Base-by-base conservation (phyloP, 2,329 filamentous ascomycete species). In the Colletotrichum orchidophilum region DNA sequence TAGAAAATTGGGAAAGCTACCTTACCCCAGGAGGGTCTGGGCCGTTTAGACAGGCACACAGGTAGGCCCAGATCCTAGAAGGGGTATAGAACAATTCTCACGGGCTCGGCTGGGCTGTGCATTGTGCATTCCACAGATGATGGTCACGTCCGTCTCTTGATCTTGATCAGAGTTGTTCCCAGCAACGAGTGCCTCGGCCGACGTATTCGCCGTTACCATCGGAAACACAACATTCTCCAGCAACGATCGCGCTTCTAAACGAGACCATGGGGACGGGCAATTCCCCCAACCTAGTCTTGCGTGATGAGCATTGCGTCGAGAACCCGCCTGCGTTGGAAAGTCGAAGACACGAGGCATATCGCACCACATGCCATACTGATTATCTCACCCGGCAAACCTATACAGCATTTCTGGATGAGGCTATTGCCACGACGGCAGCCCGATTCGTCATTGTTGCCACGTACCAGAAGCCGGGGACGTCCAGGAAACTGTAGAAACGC, bases 111-210 rank as follows among this genome's bases (percentile, higher is more conserved):
- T 60, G 33, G 64, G 60, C 52, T 65, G 66, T 58, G 53, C 66
- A 65, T 69, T 65, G 66, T 58, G 53, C 66, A 65, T 69, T 69
- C 66, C 53, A 42, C 24, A 50, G 52, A 29, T n/a, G 5, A 64
- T 9, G 12, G 46, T n/a, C 21, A 26, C 42, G 29, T 12, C 52
- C 46, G 21, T 21, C n/a, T 46, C 29, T 35, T 29, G 11, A 15
- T 50, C 35, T 42, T 39, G 15, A 12, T 58, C 21, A 58, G 18
- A 29, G 15, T 33, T 42, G 24, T 39, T 59, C 35, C 26, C 13
- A 9, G 54, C 58, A 50, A 33, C 27, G 58, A 55, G 60, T 11
- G 5, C 21, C 21, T 54, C 46, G 49, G 11, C 55, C 35, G 21
- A 53, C 24, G 24, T 57, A 42, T 26, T 57, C 60, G 15, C 65